Base-by-base conservation (phyloP, 352 stramenopile genomes). In the Phytopythium oedochilum region DNA sequence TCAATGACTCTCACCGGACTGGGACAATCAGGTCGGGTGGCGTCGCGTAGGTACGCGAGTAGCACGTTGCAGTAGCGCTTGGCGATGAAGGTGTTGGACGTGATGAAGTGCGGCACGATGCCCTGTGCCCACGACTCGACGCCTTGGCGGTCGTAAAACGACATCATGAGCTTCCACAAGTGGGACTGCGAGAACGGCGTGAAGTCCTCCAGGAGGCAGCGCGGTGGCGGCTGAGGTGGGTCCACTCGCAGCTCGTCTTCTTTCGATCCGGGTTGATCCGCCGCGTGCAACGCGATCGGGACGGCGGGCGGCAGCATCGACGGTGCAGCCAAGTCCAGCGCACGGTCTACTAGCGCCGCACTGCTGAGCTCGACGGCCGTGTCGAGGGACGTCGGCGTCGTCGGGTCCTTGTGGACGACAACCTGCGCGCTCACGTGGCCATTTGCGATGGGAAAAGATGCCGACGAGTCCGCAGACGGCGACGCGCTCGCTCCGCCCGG, bases 101-200 rank as follows among this genome's bases (percentile, higher is more conserved):
- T 97, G 65, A 98, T 97, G 59, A 98, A 98, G 73, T 98, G 92
- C 26, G 94, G 94, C 39, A 98, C 94, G 46, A 98, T 97, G 45
- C 91, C 92, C 53, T 97, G 75, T 12, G 83, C 79, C 92, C 92
- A 98, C 12, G 82, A 94, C 59, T 94, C 78, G 50, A 89, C 74
- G 43, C 88, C 85, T 48, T 92, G 78, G 42, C 76, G 75, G 46
- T 92, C 81, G 70, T 96, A 96, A 60, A 97, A 98, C 14, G 86
- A 96, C 86, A 96, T 97, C 92, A 97, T 98, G 38, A 98, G 83
- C 55, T 96, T 94, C 92, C 92, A 98, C 11, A 97, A 67, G 57
- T 97, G 89, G 45, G 72, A 92, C 44, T 87, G 71, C 23, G 81
- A 91, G 57, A 96, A 98, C 23, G 74, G 73, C 45, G 86, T 96